phyloP scores from a whole-genome alignment of 345 rosid genomes.

The Melastoma malabathricum region DNA sequence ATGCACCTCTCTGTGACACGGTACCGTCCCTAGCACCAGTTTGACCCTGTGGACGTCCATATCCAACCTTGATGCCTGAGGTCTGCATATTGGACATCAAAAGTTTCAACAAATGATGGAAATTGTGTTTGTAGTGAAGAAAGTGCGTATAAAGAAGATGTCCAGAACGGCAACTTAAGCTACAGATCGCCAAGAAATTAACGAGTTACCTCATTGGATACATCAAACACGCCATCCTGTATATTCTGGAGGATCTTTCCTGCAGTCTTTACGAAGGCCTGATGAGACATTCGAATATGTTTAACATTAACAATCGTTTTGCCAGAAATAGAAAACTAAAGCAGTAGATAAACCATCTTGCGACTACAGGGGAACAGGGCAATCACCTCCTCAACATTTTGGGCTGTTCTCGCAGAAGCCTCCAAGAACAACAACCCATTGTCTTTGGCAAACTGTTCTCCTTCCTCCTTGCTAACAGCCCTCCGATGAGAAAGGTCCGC shows the following conservation, averaged over 20 bases:
- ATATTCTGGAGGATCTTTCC: constrained; percentile 85
- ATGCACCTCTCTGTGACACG: constrained; percentile 59
- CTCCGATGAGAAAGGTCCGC: constrained; percentile 80
- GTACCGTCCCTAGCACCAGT: constrained; percentile 68
- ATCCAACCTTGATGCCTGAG: constrained; percentile 82
- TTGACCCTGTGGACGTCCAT: constrained; percentile 66
- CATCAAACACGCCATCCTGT: constrained; percentile 78
- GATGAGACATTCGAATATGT: constrained; percentile 3
- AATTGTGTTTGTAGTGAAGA: neutral
- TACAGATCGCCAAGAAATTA: neutral
- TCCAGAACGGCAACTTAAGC: no score
- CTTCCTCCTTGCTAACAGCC: constrained; percentile 96
- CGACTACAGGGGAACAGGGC: no score
- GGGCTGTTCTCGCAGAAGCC: constrained; percentile 98
- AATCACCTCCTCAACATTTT: constrained; percentile 86
- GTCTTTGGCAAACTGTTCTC: constrained; percentile 95
- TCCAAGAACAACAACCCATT: constrained; percentile 80
- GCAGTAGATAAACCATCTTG: no score
- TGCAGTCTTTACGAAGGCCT: constrained; percentile 91
- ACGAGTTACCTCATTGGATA: constrained; percentile 61
- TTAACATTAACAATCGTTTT: neutral
- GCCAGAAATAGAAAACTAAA: no score
- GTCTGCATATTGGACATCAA: constrained; percentile 33
- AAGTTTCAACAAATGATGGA: neutral
- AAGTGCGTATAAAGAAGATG: neutral